A percentile compares a stretch with the other conserved stretches of the same genome.
Evolutionary conservation across 345 rosid genomes (phyloP).

Genomic region (Lumnitzera racemosa): DNA sequence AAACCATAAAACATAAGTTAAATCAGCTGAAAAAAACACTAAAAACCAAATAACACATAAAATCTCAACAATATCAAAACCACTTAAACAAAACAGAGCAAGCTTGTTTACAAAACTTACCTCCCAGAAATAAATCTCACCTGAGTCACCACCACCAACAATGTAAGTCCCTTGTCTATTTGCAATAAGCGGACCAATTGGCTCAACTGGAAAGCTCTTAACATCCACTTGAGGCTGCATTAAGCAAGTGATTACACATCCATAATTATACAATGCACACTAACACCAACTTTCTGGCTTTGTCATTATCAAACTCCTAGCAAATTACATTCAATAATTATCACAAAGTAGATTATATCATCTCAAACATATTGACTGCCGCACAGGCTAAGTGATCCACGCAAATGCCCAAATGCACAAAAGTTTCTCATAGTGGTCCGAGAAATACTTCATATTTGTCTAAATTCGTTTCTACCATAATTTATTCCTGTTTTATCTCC

Average conservation of each 20-base stretch:
- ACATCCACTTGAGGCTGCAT: slow-evolving; percentile 74
- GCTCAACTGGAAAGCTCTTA: slow-evolving; percentile 69
- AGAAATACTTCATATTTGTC: too few species aligned
- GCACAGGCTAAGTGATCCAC: too few species aligned
- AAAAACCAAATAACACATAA: neutral
- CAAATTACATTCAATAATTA: too few species aligned
- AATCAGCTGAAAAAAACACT: too few species aligned
- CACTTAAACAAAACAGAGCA: neutral
- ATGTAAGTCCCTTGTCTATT: slow-evolving; percentile 71
- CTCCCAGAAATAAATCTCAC: slow-evolving; percentile 82
- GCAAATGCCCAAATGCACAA: too few species aligned
- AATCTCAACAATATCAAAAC: neutral
- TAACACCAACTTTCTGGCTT: neutral
- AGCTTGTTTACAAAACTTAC: slow-evolving; percentile 14
- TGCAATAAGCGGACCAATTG: slow-evolving; percentile 55
- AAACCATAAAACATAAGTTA: neutral
- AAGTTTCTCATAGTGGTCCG: too few species aligned
- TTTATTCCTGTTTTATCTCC: too few species aligned
- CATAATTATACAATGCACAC: neutral
- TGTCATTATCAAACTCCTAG: too few species aligned
- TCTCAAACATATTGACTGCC: too few species aligned
- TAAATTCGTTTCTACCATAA: too few species aligned
- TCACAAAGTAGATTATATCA: too few species aligned
- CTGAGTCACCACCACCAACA: slow-evolving; percentile 71
- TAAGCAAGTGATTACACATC: neutral